Evolutionary conservation across 2,329 filamentous ascomycete genomes (phyloP).

Genomic region (Paecilomyces formosus): DNA sequence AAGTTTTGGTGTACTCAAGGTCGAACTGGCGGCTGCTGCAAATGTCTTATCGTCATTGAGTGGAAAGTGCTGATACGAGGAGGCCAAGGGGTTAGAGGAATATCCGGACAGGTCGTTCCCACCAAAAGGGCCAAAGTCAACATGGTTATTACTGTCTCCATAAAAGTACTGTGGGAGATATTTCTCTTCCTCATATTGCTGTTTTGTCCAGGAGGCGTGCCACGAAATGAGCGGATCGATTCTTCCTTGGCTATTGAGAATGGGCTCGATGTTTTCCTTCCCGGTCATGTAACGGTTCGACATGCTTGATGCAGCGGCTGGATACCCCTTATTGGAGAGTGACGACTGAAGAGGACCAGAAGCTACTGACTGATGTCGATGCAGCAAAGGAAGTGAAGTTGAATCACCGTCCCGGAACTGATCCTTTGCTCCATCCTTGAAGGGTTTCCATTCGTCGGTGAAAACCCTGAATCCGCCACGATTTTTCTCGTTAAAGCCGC

Average conservation of each 20-base stretch:
- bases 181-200: slow-evolving; percentile 9
- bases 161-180: slow-evolving; percentile 20
- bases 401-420: slow-evolving; percentile 3
- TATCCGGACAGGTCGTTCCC: slow-evolving; percentile 18
- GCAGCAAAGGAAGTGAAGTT: slow-evolving; percentile 13
- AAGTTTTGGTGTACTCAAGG: slow-evolving; percentile 9
- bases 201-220: slow-evolving; percentile 17
- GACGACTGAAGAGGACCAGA: slow-evolving; percentile 9
- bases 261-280: slow-evolving; percentile 35
- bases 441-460: slow-evolving; percentile 20
- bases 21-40: slow-evolving; percentile 7
- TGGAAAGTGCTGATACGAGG: slow-evolving; percentile 14
- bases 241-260: slow-evolving; percentile 16
- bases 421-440: slow-evolving; percentile 6
- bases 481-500: slow-evolving; percentile 19
- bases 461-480: slow-evolving; percentile 29
- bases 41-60: slow-evolving; percentile 17
- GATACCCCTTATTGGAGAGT: slow-evolving; percentile 5
- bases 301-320: slow-evolving; percentile 5
- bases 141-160: slow-evolving; percentile 10
- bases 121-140: slow-evolving; percentile 16
- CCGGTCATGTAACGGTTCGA: slow-evolving; percentile 8
- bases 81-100: slow-evolving; percentile 25
- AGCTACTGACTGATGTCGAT: slow-evolving; percentile 8
- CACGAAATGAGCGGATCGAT: slow-evolving; percentile 17